Conservation (phyloP, 2,329 filamentous ascomycete genomes). For the Fusarium acutatum region DNA sequence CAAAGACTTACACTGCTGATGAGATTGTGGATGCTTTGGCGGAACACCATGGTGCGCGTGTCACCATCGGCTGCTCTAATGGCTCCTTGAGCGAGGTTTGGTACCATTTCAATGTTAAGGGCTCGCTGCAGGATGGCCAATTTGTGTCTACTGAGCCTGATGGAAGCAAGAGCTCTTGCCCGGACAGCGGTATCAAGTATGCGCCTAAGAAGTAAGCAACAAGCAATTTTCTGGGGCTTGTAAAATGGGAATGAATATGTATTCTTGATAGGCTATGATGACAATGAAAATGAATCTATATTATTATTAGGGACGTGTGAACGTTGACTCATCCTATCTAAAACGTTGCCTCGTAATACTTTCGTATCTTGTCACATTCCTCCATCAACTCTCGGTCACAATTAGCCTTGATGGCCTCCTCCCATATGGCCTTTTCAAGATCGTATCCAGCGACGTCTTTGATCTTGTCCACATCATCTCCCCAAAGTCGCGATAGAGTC, state of each 20-base stretch:
- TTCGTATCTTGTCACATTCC: conserved; percentile 35
- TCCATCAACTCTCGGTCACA: conserved; percentile 24
- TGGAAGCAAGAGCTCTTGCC: conserved; percentile 66
- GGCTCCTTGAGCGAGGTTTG: conserved; percentile 62
- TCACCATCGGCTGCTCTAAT: conserved; percentile 65
- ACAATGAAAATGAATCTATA: not conserved
- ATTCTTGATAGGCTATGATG: not conserved
- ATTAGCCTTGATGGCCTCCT: conserved; percentile 35
- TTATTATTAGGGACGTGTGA: not conserved
- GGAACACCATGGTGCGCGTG: conserved; percentile 60
- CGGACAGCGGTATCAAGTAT: conserved; percentile 48
- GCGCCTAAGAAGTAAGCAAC: conserved; percentile 35
- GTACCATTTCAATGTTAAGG: conserved; percentile 70
- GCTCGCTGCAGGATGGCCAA: conserved; percentile 66
- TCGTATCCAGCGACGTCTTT: conserved; percentile 31
- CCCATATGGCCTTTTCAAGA: conserved; percentile 37
- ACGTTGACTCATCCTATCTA: not conserved
- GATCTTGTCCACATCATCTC: conserved; percentile 18
- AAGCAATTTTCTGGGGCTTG: not conserved
- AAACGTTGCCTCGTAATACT: conserved; percentile 34
- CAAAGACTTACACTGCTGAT: conserved; percentile 65
- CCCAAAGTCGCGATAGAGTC: conserved; percentile 26
- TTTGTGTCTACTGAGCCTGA: conserved; percentile 66
- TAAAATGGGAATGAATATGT: not conserved
- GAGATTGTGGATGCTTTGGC: conserved; percentile 68